Conservation (phyloP, 352 stramenopile genomes). For the Phytophthora pseudosyringae region DNA sequence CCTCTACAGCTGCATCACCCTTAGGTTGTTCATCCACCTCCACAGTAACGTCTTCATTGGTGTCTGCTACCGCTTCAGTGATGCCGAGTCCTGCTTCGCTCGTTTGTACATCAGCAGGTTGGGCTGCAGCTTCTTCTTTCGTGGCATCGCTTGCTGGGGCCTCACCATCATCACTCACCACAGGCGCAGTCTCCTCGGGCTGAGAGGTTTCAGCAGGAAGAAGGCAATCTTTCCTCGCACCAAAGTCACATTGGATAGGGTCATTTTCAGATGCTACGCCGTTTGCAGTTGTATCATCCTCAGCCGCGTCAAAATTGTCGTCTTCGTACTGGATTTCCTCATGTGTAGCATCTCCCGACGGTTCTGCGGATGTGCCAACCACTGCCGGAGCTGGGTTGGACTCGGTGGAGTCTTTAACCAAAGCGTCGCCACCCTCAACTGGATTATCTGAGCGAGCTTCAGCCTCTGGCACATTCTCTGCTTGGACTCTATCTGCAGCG, state of each 20-base stretch:
- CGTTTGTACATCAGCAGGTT: not conserved
- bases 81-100: not conserved
- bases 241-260: too few relatives aligned
- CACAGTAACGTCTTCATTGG: not conserved
- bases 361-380: not conserved
- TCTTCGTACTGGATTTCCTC: slow-evolving; percentile 25
- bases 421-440: slow-evolving; percentile 1
- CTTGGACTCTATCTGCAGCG: not conserved
- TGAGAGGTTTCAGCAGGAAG: not conserved
- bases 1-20: too few relatives aligned
- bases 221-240: not conserved
- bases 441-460: not conserved
- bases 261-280: slow-evolving; percentile 1
- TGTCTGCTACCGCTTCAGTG: slow-evolving; percentile 1
- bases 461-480: not conserved
- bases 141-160: not conserved
- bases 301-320: slow-evolving; percentile 27
- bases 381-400: not conserved
- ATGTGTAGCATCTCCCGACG: slow-evolving; percentile 1
- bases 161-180: not conserved
- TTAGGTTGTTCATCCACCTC: not conserved
- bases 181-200: not conserved
- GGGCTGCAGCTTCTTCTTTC: not conserved
- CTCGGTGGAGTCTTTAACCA: slow-evolving; percentile 7
- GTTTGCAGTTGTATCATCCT: slow-evolving; percentile 6